A percentile compares a stretch with the other conserved stretches of the same genome.
Conservation (phyloP, 352 stramenopile genomes). For the Globisporangium barbulae region DNA sequence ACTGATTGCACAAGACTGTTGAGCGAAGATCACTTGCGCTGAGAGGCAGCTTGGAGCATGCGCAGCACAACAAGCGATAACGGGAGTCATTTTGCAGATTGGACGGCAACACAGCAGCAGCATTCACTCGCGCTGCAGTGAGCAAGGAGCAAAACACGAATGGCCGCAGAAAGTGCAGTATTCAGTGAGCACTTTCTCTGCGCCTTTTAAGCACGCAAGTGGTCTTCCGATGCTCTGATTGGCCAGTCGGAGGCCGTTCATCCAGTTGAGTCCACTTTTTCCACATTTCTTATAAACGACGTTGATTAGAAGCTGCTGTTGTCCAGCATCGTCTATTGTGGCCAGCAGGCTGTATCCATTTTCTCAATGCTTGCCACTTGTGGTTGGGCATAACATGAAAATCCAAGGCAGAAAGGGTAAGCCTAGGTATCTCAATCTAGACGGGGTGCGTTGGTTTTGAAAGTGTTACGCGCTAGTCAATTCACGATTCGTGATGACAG, state of each 20-base stretch:
- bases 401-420: too few relatives aligned
- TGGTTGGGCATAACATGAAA: too few relatives aligned
- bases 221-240: background rate
- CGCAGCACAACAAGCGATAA: too few relatives aligned
- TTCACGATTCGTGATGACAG: too few relatives aligned
- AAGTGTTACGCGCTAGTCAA: too few relatives aligned
- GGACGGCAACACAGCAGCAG: background rate
- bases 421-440: too few relatives aligned
- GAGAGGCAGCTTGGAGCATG: too few relatives aligned
- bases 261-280: constrained; percentile 1
- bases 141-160: background rate
- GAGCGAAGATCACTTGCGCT: too few relatives aligned
- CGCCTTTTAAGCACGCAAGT: constrained; percentile 11
- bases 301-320: background rate
- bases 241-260: background rate
- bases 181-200: background rate
- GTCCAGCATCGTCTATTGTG: background rate
- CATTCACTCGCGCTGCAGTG: background rate
- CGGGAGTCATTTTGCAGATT: background rate
- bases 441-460: too few relatives aligned
- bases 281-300: background rate
- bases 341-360: background rate
- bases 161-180: constrained; percentile 8
- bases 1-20: too few relatives aligned
- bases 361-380: too few relatives aligned